A percentile compares a stretch with the other conserved stretches of the same genome.
Evolutionary conservation across 805 yeast species (phyloP).

Genomic region (Huiozyma naganishii): DNA sequence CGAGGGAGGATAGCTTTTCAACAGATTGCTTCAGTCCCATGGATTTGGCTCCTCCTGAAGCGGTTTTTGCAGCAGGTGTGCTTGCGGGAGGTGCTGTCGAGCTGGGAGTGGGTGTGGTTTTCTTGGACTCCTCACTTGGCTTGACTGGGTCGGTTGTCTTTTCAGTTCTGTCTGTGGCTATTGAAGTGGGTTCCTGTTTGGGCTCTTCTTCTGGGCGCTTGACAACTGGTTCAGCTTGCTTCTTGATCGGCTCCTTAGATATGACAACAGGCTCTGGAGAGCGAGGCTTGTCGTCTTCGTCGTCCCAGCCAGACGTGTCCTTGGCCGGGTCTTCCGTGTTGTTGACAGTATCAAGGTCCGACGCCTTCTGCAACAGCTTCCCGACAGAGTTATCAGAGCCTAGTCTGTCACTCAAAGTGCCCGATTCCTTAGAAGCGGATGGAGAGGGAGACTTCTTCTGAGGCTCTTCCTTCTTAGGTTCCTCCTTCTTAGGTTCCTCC

Average conservation of each 20-base stretch:
- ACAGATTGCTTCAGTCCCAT: slow-evolving; percentile 63
- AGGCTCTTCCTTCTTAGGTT: slow-evolving; percentile 13
- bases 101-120: slow-evolving; percentile 2
- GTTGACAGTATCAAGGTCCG: slow-evolving; percentile 21
- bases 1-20: slow-evolving; percentile 52
- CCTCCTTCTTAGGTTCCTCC: slow-evolving; percentile 9
- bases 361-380: slow-evolving; percentile 21
- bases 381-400: slow-evolving; percentile 21
- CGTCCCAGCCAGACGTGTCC: slow-evolving; percentile 26
- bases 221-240: slow-evolving; percentile 3
- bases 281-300: slow-evolving; percentile 20
- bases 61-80: slow-evolving; percentile 8
- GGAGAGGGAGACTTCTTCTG: slow-evolving; percentile 11
- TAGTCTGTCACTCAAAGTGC: slow-evolving; percentile 13
- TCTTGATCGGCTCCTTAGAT: slow-evolving; percentile 2
- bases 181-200: slow-evolving; percentile 9
- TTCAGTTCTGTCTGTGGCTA: slow-evolving; percentile 4
- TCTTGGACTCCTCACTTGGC: slow-evolving; percentile 7
- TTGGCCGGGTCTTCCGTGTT: slow-evolving; percentile 28
- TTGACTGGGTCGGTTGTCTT: neutral
- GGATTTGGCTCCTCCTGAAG: slow-evolving; percentile 30
- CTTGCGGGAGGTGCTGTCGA: neutral
- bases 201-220: slow-evolving; percentile 6
- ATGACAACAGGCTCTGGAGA: slow-evolving; percentile 1
- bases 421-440: neutral